Conservation (phyloP, 2,329 filamentous ascomycete species). For the Sporothrix sp. region DNA sequence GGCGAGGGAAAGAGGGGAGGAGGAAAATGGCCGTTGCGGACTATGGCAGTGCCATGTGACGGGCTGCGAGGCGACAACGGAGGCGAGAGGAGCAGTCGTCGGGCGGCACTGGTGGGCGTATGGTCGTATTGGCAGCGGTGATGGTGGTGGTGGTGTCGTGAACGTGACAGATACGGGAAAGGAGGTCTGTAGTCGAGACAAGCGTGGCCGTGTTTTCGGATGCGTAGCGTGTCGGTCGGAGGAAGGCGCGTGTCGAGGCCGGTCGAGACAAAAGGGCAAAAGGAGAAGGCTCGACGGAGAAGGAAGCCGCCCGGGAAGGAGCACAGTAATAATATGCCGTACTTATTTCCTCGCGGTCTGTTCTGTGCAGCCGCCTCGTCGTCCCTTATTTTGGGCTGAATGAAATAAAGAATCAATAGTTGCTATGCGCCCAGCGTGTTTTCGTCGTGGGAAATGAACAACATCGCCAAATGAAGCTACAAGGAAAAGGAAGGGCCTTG, state of each 20-base stretch:
- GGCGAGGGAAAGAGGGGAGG: background rate
- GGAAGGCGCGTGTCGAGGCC: background rate
- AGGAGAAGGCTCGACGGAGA: conserved; percentile 3
- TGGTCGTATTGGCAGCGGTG: background rate
- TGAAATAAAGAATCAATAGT: background rate
- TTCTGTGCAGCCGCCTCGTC: background rate
- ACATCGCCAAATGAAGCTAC: conserved; percentile 11
- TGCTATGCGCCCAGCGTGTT: background rate
- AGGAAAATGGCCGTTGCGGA: background rate
- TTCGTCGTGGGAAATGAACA: conserved; percentile 12
- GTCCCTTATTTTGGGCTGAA: too few species aligned
- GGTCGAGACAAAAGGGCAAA: background rate
- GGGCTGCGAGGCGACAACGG: conserved; percentile 4
- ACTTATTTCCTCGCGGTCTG: background rate
- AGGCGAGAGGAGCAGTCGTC: background rate
- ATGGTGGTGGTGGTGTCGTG: background rate
- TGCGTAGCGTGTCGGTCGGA: background rate
- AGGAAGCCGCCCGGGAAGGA: background rate
- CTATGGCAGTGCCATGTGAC: conserved; percentile 8
- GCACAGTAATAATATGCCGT: too few species aligned
- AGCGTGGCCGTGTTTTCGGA: background rate
- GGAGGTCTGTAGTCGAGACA: background rate
- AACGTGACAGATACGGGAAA: background rate
- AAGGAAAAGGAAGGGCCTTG: conserved; percentile 6
- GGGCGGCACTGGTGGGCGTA: background rate